These are phyloP conservation scores for Terana coerulea DNA, from an alignment of 768 basidiomycete species.

Conservation along the genomic window DNA sequence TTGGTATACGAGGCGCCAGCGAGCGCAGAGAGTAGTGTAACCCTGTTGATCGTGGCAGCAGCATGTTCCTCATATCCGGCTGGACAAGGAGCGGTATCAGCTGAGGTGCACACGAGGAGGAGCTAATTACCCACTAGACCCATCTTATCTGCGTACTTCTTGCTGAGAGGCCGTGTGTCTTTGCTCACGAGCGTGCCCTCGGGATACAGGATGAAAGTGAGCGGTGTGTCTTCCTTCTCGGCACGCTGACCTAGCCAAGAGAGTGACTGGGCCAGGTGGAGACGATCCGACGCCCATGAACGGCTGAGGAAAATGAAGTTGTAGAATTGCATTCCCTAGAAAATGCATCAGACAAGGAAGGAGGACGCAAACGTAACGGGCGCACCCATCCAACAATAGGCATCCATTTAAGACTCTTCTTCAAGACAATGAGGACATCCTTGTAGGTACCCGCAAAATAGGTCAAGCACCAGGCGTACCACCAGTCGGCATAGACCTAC, in stretches of 20 bases:
- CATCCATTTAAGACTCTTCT: slow-evolving; percentile 83
- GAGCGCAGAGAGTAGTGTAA: slow-evolving; percentile 81
- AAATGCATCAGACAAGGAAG: too few relatives aligned
- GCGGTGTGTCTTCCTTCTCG: slow-evolving; percentile 62
- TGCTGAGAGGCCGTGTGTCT: slow-evolving; percentile 80
- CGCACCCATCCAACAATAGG: slow-evolving; percentile 88
- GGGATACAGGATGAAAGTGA: slow-evolving; percentile 87
- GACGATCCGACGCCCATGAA: slow-evolving; percentile 84
- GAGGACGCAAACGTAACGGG: slow-evolving; percentile 5
- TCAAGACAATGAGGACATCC: slow-evolving; percentile 86
- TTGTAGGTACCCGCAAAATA: slow-evolving; percentile 66
- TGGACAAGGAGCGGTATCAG: slow-evolving; percentile 27
- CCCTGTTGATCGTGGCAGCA: slow-evolving; percentile 92
- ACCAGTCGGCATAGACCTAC: slow-evolving; percentile 78
- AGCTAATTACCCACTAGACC: slow-evolving; percentile 64
- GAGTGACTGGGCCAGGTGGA: slow-evolving; percentile 61
- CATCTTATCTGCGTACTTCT: slow-evolving; percentile 83
- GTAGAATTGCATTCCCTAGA: slow-evolving; percentile 89
- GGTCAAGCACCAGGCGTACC: slow-evolving; percentile 80
- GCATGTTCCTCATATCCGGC: slow-evolving; percentile 75
- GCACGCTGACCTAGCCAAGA: slow-evolving; percentile 65
- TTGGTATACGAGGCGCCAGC: slow-evolving; percentile 71
- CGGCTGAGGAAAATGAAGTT: slow-evolving; percentile 91
- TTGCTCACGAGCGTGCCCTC: slow-evolving; percentile 93
- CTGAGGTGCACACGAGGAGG: neutral